Percentiles rank a stretch among this genome's conserved stretches.
Evolutionary conservation across 768 basidiomycete genomes (phyloP).

Genomic region (Lentinula aciculospora): DNA sequence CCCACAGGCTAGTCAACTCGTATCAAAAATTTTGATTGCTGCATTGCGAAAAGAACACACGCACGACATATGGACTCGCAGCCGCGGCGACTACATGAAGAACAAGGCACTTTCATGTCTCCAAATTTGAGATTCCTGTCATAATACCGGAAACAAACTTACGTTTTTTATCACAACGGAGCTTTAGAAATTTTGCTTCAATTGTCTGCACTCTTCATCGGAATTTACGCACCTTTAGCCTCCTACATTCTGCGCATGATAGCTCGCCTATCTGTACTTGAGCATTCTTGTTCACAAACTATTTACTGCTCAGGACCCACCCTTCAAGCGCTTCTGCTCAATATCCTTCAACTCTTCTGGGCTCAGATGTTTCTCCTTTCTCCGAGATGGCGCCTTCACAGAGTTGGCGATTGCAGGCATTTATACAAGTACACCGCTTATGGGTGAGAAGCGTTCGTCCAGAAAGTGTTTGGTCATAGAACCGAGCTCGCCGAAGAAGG

Average conservation of each 20-base stretch:
- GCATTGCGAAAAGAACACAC: not conserved
- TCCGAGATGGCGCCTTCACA: not conserved
- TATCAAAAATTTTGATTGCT: not conserved
- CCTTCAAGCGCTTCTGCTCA: conserved; percentile 43
- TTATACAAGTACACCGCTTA: not conserved
- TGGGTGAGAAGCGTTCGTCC: not conserved
- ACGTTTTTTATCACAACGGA: conserved; percentile 39
- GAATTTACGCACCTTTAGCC: conserved; percentile 39
- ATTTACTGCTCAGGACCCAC: conserved; percentile 15
- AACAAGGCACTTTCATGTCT: conserved; percentile 35
- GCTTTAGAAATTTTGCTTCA: conserved; percentile 33
- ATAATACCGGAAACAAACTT: not conserved
- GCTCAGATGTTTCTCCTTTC: conserved; percentile 5
- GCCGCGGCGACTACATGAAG: conserved; percentile 48
- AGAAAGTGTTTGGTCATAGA: not conserved
- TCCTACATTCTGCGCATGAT: conserved; percentile 49
- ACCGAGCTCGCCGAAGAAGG: not conserved
- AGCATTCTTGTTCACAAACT: not conserved
- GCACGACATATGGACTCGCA: conserved; percentile 55
- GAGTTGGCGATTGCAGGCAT: conserved; percentile 3
- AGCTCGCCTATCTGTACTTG: conserved; percentile 33
- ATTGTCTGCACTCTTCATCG: not conserved
- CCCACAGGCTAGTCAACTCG: conserved; percentile 33
- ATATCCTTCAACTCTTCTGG: conserved; percentile 45
- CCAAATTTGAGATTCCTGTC: not conserved